Percentiles rank a stretch among this genome's conserved stretches.
These are phyloP conservation scores for Sanghuangporus baumii DNA, from an alignment of 1,284 basidiomycete species.

Conservation along the genomic window DNA sequence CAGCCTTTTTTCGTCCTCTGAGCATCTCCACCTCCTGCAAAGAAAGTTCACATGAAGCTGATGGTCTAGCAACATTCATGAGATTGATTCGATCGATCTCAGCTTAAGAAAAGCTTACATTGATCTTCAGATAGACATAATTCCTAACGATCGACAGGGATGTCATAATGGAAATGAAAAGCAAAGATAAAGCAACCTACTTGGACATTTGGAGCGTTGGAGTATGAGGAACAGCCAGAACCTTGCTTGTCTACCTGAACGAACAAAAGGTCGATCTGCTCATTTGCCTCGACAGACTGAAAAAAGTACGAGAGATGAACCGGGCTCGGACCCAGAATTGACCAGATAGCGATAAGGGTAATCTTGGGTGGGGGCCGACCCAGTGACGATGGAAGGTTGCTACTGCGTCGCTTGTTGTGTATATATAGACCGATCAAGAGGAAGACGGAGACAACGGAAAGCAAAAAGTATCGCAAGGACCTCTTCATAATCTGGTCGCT, in stretches of 20 bases:
- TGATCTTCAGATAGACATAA: slow-evolving; percentile 14
- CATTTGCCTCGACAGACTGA: slow-evolving; percentile 17
- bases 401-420: not conserved
- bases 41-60: slow-evolving; percentile 17
- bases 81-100: not conserved
- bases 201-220: slow-evolving; percentile 16
- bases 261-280: slow-evolving; percentile 14
- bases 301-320: slow-evolving; percentile 17
- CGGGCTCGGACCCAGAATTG: slow-evolving; percentile 3
- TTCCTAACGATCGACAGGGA: not conserved
- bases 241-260: slow-evolving; percentile 10
- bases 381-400: not conserved
- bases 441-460: not conserved
- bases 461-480: not conserved
- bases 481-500: not conserved
- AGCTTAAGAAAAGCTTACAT: not conserved
- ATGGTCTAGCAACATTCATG: slow-evolving; percentile 1
- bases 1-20: slow-evolving; percentile 6
- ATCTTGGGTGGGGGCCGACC: not conserved
- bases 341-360: slow-evolving; percentile 10
- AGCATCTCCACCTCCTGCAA: slow-evolving; percentile 17
- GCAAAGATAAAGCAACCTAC: not conserved
- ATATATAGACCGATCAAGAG: not conserved
- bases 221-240: slow-evolving; percentile 8
- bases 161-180: not conserved